Percentiles rank a stretch among this genome's conserved stretches.
Evolutionary conservation across 2,329 filamentous ascomycete genomes (phyloP).

Genomic region (Microcyclospora tardicrescens): DNA sequence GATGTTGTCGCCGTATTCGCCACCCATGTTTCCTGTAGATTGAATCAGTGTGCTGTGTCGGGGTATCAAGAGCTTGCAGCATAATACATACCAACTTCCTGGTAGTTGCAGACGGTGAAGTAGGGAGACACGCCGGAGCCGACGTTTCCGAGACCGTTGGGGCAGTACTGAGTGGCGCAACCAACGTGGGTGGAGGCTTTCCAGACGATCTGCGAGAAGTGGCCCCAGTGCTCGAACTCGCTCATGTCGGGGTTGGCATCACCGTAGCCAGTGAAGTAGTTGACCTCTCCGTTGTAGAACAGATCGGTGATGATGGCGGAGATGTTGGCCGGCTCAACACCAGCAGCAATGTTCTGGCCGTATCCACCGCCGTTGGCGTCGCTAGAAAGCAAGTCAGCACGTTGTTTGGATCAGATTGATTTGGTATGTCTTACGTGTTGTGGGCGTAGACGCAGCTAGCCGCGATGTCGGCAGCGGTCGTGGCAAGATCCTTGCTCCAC

Average conservation of each 20-base stretch:
- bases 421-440: conserved; percentile 50
- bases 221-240: conserved; percentile 56
- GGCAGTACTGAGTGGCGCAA: conserved; percentile 47
- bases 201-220: conserved; percentile 69
- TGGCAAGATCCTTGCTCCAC: conserved; percentile 54
- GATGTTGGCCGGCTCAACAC: conserved; percentile 44
- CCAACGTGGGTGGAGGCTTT: conserved; percentile 47
- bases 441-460: conserved; percentile 59
- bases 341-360: conserved; percentile 83
- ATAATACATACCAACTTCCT: conserved; percentile 48
- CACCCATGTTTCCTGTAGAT: conserved; percentile 40
- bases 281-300: conserved; percentile 80
- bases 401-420: neutral
- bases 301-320: conserved; percentile 60
- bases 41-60: neutral
- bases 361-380: conserved; percentile 50
- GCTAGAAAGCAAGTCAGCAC: conserved; percentile 30
- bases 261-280: conserved; percentile 47
- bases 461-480: conserved; percentile 52
- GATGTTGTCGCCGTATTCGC: conserved; percentile 43
- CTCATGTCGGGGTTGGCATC: conserved; percentile 44
- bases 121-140: conserved; percentile 37
- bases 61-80: neutral
- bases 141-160: conserved; percentile 37
- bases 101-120: conserved; percentile 86